phyloP scores from a whole-genome alignment of 192 early-diverging fungal species.

The Podochytrium sp. region DNA sequence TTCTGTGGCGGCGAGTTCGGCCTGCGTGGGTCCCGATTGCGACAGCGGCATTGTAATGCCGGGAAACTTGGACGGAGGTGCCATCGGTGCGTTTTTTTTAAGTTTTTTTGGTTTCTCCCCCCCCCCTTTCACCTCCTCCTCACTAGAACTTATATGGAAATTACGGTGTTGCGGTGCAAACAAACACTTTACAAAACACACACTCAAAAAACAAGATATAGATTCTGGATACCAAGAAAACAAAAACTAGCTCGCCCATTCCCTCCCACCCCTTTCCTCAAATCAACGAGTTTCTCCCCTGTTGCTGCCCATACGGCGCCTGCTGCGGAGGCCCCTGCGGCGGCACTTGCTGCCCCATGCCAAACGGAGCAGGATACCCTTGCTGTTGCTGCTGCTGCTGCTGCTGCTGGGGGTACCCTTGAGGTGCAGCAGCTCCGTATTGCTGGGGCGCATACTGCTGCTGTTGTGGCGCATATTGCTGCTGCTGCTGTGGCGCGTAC shows the following conservation, averaged over 20 bases:
- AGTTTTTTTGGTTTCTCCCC: too few species aligned
- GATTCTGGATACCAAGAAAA: too few species aligned
- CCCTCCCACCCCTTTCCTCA: too few species aligned
- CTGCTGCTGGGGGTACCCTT: not conserved
- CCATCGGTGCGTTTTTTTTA: not conserved
- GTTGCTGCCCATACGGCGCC: too few species aligned
- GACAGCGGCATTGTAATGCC: slow-evolving; percentile 88
- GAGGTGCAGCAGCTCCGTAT: not conserved
- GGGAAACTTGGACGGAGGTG: slow-evolving; percentile 2
- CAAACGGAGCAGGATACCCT: slow-evolving; percentile 18
- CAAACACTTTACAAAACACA: too few species aligned
- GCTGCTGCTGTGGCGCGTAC: slow-evolving; percentile 20
- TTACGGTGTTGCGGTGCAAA: too few species aligned
- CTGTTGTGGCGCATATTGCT: slow-evolving; percentile 6
- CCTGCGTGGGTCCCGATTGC: slow-evolving; percentile 56
- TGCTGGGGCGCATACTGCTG: slow-evolving; percentile 32
- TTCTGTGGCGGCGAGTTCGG: slow-evolving; percentile 74
- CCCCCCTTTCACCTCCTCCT: too few species aligned
- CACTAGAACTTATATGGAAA: too few species aligned
- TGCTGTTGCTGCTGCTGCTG: slow-evolving; percentile 20
- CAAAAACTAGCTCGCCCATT: too few species aligned
- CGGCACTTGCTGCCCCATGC: slow-evolving; percentile 30
- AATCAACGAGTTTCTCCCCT: too few species aligned
- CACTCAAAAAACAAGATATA: too few species aligned
- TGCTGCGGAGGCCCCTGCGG: slow-evolving; percentile 27